Conservation (phyloP, 192 early-diverging fungal genomes). For the Backusella psychrophila region DNA sequence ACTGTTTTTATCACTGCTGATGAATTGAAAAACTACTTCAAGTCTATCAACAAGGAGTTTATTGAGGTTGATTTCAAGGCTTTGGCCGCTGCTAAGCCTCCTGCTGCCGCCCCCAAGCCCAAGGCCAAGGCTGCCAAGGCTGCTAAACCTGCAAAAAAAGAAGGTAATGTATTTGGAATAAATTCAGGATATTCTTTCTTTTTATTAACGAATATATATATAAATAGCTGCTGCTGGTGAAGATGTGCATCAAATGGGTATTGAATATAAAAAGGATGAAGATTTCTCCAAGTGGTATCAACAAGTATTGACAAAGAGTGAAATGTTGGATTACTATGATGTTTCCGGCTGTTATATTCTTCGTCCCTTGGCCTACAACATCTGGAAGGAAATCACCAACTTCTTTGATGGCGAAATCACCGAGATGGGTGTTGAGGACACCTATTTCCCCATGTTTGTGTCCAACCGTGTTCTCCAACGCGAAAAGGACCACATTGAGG, state of each 20-base stretch:
- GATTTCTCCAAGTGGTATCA: slow-evolving; percentile 95
- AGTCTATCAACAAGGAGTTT: slow-evolving; percentile 47
- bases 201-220: neutral
- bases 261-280: slow-evolving; percentile 82
- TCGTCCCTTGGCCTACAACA: slow-evolving; percentile 91
- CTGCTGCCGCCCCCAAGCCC: slow-evolving; percentile 40
- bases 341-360: slow-evolving; percentile 98
- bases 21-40: slow-evolving; percentile 56
- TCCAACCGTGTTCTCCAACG: slow-evolving; percentile 80
- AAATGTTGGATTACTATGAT: slow-evolving; percentile 99
- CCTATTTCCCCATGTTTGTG: slow-evolving; percentile 99
- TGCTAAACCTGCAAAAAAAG: slow-evolving; percentile 41
- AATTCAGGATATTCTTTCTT: neutral
- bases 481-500: slow-evolving; percentile 99
- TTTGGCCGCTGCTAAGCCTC: slow-evolving; percentile 43
- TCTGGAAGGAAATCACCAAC: slow-evolving; percentile 96
- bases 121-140: slow-evolving; percentile 38
- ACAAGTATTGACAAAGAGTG: slow-evolving; percentile 84
- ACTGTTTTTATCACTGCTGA: slow-evolving; percentile 59
- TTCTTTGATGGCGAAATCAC: slow-evolving; percentile 92
- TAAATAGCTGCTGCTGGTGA: slow-evolving; percentile 31
- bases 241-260: slow-evolving; percentile 76
- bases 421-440: slow-evolving; percentile 92
- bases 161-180: slow-evolving; percentile 16
- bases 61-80: slow-evolving; percentile 51